These are phyloP conservation scores for Aspergillus sp. DNA, from an alignment of 2,329 filamentous ascomycete genomes.

Conservation along the genomic window DNA sequence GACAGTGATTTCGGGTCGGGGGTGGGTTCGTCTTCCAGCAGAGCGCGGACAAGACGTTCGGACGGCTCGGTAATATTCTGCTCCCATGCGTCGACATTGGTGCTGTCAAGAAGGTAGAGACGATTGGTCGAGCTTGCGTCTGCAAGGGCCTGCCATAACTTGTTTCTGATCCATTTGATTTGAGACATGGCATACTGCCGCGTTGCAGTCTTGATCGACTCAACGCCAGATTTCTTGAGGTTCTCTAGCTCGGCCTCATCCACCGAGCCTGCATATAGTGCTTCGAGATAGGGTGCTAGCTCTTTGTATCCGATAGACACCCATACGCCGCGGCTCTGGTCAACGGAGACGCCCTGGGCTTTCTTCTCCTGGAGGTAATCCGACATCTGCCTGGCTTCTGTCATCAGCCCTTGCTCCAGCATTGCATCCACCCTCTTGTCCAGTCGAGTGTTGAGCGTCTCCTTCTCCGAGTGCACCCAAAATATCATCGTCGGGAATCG, in stretches of 20 bases:
- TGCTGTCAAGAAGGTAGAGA: slow-evolving; percentile 81
- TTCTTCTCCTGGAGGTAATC: slow-evolving; percentile 50
- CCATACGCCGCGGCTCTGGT: slow-evolving; percentile 85
- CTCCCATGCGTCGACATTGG: slow-evolving; percentile 64
- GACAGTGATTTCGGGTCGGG: slow-evolving; percentile 62
- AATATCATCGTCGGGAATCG: slow-evolving; percentile 69
- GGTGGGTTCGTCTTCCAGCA: slow-evolving; percentile 61
- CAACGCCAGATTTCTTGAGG: slow-evolving; percentile 63
- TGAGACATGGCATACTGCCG: slow-evolving; percentile 86
- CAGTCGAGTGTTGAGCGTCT: slow-evolving; percentile 69
- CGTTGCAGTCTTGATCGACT: slow-evolving; percentile 78
- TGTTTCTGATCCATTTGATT: slow-evolving; percentile 81
- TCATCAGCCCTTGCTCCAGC: slow-evolving; percentile 66
- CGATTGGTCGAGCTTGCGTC: slow-evolving; percentile 56
- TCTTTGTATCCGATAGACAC: slow-evolving; percentile 96
- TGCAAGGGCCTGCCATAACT: slow-evolving; percentile 70
- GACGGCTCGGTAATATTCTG: slow-evolving; percentile 68
- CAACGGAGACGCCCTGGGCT: slow-evolving; percentile 57
- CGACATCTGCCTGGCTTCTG: slow-evolving; percentile 61
- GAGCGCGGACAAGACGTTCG: slow-evolving; percentile 60
- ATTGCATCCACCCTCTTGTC: slow-evolving; percentile 81
- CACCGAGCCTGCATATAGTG: slow-evolving; percentile 36
- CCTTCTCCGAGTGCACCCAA: slow-evolving; percentile 79
- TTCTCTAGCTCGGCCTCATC: slow-evolving; percentile 51
- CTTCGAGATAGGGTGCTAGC: slow-evolving; percentile 70